Evolutionary conservation across 345 rosid genomes (phyloP).

Genomic region (Salix caprea): DNA sequence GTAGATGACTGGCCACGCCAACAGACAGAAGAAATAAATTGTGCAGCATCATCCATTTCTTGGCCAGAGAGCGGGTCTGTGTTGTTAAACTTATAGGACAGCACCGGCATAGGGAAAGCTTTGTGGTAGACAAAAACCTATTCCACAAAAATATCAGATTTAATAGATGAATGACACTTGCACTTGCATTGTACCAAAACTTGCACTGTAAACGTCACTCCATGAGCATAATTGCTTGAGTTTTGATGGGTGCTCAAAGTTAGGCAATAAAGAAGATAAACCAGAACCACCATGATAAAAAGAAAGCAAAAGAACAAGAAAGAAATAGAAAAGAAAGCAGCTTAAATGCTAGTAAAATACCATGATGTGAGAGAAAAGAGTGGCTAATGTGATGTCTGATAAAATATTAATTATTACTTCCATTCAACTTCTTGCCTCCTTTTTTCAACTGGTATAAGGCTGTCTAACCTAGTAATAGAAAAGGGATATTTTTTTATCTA

Average conservation of each 20-base stretch:
- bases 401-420: neutral
- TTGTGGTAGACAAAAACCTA: constrained; percentile 93
- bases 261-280: neutral
- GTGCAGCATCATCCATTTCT: constrained; percentile 56
- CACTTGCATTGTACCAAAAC: neutral
- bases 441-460: neutral
- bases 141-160: neutral
- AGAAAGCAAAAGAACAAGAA: neutral
- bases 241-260: neutral
- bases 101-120: constrained; percentile 94
- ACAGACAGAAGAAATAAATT: constrained; percentile 82
- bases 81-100: constrained; percentile 68
- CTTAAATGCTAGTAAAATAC: neutral
- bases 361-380: neutral
- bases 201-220: neutral
- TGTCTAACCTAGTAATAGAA: neutral
- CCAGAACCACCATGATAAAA: neutral
- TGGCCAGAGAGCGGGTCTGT: constrained; percentile 54
- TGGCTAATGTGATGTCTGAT: neutral
- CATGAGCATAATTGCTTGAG: neutral
- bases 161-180: neutral
- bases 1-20: constrained; percentile 83
- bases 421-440: neutral
- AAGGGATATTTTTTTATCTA: neutral
- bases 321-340: neutral